Evolutionary conservation across 208 protist species (phyloP).

Genomic region (Leishmania braziliensis): DNA sequence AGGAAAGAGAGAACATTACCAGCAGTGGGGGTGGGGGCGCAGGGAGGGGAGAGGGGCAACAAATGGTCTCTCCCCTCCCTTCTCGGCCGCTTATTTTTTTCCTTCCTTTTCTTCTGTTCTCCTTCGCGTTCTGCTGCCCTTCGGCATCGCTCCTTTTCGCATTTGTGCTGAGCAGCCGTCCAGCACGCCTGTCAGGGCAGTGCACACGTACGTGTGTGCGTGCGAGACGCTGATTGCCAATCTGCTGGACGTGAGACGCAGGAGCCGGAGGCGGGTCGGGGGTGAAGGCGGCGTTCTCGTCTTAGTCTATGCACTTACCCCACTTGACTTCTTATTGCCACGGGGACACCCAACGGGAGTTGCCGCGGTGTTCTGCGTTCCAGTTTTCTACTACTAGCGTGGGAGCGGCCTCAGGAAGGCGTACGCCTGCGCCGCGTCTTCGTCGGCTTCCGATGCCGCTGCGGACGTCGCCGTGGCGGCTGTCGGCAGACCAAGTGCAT

Average conservation of each 20-base stretch:
- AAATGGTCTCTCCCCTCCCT: background rate
- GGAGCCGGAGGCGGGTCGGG: background rate
- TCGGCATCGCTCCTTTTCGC: background rate
- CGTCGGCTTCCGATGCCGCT: constrained; percentile 7
- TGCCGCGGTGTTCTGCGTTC: background rate
- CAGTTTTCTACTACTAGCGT: background rate
- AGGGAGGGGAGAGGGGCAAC: background rate
- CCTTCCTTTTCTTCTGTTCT: background rate
- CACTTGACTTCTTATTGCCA: background rate
- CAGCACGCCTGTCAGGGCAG: background rate
- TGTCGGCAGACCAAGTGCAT: constrained; percentile 21
- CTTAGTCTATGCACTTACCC: background rate
- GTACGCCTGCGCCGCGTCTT: background rate
- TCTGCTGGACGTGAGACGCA: background rate
- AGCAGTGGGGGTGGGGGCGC: background rate
- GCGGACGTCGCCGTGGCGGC: constrained; percentile 5
- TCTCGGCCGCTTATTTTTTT: background rate
- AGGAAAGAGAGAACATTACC: background rate
- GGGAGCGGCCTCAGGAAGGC: constrained; percentile 25
- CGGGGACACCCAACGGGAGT: background rate
- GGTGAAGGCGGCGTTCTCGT: background rate
- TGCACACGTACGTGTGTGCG: background rate
- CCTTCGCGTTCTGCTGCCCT: no score
- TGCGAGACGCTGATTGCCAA: background rate
- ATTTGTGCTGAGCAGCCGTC: background rate